A percentile compares a stretch with the other conserved stretches of the same genome.
These are phyloP conservation scores for Thecamonas trahens DNA, from an alignment of 78 protist species.

Conservation along the genomic window DNA sequence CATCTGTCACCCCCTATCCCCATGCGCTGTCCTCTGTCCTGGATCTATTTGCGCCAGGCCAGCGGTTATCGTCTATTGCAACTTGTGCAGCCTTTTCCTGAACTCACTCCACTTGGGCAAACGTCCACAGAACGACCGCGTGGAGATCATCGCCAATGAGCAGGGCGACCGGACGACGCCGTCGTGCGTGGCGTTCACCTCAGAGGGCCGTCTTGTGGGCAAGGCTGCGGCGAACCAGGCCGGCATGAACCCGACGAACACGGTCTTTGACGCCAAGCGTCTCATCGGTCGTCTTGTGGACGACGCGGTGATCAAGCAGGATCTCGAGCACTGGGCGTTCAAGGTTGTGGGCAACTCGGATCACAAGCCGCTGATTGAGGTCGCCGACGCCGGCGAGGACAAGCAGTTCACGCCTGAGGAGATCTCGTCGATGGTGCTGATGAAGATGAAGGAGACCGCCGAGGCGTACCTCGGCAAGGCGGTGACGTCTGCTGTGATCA, in stretches of 20 bases:
- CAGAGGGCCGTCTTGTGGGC: conserved; percentile 58
- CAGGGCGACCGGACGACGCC: conserved; percentile 84
- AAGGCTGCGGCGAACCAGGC: conserved; percentile 86
- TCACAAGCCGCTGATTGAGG: conserved; percentile 48
- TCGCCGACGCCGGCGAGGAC: conserved; percentile 58
- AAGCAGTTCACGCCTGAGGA: conserved; percentile 52
- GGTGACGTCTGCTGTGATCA: conserved; percentile 74
- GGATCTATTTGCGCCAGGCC: too few relatives aligned
- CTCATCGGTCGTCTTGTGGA: conserved; percentile 40
- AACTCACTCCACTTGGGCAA: too few relatives aligned
- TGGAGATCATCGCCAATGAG: conserved; percentile 74
- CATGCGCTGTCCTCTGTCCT: too few relatives aligned
- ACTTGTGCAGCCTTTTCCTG: too few relatives aligned
- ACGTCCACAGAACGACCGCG: conserved; percentile 16
- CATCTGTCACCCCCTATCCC: too few relatives aligned
- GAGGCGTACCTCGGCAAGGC: conserved; percentile 68
- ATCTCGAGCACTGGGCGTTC: conserved; percentile 60
- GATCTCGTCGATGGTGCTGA: conserved; percentile 60
- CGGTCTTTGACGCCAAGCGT: conserved; percentile 82
- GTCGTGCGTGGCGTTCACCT: conserved; percentile 59
- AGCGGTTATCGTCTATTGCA: too few relatives aligned
- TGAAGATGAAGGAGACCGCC: conserved; percentile 72
- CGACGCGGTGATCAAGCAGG: conserved; percentile 20
- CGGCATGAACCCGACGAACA: conserved; percentile 77
- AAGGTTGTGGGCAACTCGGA: conserved; percentile 29